phyloP scores from a whole-genome alignment of 192 early-diverging fungal genomes.

The Rhizophagus sp. region DNA sequence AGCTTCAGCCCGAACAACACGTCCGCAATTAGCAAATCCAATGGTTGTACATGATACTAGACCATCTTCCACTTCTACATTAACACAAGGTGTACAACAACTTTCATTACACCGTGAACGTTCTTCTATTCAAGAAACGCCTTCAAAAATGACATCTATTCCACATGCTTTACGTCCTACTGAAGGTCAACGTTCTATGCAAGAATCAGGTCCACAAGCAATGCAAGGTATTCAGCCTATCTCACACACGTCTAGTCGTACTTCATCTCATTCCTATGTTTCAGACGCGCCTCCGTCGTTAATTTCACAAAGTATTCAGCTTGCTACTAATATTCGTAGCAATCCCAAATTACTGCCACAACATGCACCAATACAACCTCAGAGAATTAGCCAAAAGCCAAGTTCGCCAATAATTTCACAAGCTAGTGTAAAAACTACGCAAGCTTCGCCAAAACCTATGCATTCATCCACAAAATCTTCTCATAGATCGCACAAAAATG shows the following conservation, averaged over 20 bases:
- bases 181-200: not conserved
- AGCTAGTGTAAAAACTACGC: not conserved
- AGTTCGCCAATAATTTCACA: not conserved
- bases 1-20: not conserved
- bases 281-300: not conserved
- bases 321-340: not conserved
- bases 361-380: not conserved
- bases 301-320: not conserved
- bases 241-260: not conserved
- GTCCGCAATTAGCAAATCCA: not conserved
- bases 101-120: too few species aligned
- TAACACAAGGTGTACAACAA: not conserved
- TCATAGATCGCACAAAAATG: not conserved
- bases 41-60: not conserved
- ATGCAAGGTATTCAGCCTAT: not conserved
- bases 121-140: not conserved
- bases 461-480: not conserved
- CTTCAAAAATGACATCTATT: not conserved
- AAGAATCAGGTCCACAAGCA: not conserved
- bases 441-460: not conserved
- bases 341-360: not conserved
- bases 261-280: not conserved
- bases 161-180: not conserved
- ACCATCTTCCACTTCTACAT: not conserved
- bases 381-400: not conserved